phyloP scores from a whole-genome alignment of 306 rosid genomes.

The Citrullus colocynthis region DNA sequence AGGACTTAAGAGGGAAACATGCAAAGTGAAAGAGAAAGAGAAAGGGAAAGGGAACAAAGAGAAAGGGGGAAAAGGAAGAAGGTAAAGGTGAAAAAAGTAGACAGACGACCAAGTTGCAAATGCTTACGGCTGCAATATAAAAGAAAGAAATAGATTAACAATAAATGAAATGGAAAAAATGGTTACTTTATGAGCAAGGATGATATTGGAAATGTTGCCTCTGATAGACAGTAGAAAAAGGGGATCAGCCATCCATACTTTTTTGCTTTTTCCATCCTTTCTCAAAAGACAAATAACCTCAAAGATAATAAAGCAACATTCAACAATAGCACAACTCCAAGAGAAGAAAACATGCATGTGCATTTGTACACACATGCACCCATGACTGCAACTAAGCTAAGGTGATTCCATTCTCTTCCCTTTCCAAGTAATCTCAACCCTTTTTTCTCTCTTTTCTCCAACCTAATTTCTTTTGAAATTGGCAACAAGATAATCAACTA shows the following conservation, averaged over 20 bases:
- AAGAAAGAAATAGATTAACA: background rate
- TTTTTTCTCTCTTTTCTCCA: background rate
- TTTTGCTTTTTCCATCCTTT: conserved; percentile 1
- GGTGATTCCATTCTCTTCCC: conserved; percentile 2
- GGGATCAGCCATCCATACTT: background rate
- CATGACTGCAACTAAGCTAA: background rate
- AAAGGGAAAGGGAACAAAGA: background rate
- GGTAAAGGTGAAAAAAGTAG: conserved; percentile 17
- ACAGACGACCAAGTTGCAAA: conserved; percentile 18
- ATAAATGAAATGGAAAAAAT: background rate
- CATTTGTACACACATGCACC: conserved; percentile 11
- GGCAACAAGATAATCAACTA: background rate
- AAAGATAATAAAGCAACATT: conserved; percentile 4
- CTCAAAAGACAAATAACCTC: background rate
- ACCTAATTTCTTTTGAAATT: background rate
- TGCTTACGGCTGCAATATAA: conserved; percentile 9
- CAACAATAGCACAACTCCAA: background rate
- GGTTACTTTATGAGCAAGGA: conserved; percentile 3
- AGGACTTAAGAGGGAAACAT: conserved; percentile 8
- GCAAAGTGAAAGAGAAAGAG: conserved; percentile 6
- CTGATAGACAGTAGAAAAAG: background rate
- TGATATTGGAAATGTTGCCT: conserved; percentile 1
- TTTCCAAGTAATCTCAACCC: background rate
- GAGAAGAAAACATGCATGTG: conserved; percentile 8
- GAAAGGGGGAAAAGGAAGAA: conserved; percentile 16